Evolutionary conservation across 306 rosid species (phyloP).

Genomic region (Fagus sylvatica): DNA sequence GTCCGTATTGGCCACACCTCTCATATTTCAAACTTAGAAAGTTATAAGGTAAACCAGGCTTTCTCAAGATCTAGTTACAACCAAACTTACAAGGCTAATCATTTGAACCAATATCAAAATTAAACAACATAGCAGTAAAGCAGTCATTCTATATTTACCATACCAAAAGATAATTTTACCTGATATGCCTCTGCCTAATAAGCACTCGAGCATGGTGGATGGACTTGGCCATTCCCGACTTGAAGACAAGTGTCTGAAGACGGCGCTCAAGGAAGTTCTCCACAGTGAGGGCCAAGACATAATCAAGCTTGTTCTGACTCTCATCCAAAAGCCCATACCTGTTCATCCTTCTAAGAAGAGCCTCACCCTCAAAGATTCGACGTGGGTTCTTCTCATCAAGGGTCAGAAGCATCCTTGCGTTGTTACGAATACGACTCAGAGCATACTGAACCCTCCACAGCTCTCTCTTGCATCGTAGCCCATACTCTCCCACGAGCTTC

Average conservation of each 20-base stretch:
- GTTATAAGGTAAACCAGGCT: not conserved
- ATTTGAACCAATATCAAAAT: not conserved
- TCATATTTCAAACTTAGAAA: not conserved
- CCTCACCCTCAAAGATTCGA: conserved; percentile 68
- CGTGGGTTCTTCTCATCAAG: conserved; percentile 70
- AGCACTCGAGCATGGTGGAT: conserved; percentile 70
- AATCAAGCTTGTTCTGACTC: conserved; percentile 68
- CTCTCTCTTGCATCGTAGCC: conserved; percentile 69
- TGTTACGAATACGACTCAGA: conserved; percentile 62
- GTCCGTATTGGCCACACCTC: not conserved
- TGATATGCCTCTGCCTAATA: conserved; percentile 64
- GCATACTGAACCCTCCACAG: conserved; percentile 70
- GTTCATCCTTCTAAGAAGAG: conserved; percentile 58
- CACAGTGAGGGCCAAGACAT: conserved; percentile 61
- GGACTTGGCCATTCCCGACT: conserved; percentile 69
- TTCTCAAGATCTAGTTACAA: not conserved
- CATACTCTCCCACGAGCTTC: conserved; percentile 64
- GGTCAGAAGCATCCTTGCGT: conserved; percentile 54
- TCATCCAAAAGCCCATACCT: conserved; percentile 60
- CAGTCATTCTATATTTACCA: not conserved
- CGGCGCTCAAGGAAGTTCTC: conserved; percentile 74
- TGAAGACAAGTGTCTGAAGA: conserved; percentile 61
- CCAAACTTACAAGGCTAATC: not conserved
- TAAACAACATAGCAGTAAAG: not conserved
- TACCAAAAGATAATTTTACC: conserved; percentile 21